Evolutionary conservation across 202 grass and related monocot species (phyloP).

Genomic region (Digitaria exilis): DNA sequence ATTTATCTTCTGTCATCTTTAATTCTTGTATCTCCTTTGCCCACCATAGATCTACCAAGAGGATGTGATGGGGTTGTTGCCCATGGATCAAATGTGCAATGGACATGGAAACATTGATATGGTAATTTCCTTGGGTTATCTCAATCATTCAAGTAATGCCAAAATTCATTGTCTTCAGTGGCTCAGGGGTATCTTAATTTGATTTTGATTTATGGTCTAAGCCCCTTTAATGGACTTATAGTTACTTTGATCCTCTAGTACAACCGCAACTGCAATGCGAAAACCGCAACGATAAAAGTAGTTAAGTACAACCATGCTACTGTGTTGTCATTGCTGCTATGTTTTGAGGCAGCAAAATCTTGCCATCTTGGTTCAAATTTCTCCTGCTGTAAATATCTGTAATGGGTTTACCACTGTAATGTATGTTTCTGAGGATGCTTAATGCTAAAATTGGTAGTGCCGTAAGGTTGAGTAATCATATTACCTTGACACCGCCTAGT

Average conservation of each 20-base stretch:
- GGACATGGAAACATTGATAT: slow-evolving; percentile 52
- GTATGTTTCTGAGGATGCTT: slow-evolving; percentile 16
- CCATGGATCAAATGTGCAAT: slow-evolving; percentile 46
- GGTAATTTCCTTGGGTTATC: slow-evolving; percentile 48
- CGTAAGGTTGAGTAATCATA: neutral
- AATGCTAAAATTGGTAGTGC: neutral
- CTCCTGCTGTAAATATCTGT: neutral
- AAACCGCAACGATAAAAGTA: neutral
- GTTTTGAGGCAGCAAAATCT: neutral
- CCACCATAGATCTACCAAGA: slow-evolving; percentile 53
- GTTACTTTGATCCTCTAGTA: neutral
- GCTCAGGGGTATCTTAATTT: neutral
- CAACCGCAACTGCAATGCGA: neutral
- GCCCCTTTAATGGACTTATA: neutral
- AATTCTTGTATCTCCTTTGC: slow-evolving; percentile 15
- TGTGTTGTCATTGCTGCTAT: neutral
- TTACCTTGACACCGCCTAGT: too few species aligned
- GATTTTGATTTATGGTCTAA: neutral
- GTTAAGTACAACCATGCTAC: neutral
- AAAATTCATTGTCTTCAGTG: neutral
- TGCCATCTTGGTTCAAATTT: neutral
- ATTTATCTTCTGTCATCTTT: slow-evolving; percentile 7
- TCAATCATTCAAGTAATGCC: slow-evolving; percentile 20
- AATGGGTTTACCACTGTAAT: slow-evolving; percentile 6
- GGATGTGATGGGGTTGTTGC: slow-evolving; percentile 55